Base-by-base conservation (phyloP, 495 filamentous ascomycete genomes). In the Parathielavia appendiculata region DNA sequence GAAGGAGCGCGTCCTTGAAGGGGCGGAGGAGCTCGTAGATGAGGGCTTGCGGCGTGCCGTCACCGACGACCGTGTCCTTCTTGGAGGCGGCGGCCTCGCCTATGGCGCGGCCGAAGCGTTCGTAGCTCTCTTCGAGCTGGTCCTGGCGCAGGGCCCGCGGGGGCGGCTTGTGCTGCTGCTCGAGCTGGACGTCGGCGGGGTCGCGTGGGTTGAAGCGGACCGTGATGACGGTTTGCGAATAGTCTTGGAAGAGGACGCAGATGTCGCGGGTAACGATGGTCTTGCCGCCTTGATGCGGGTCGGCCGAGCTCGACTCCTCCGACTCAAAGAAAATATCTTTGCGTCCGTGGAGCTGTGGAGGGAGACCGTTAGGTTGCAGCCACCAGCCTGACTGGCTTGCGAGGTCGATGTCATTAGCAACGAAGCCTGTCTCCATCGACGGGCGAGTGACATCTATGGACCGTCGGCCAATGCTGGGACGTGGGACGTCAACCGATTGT, bases 151-250 rank as follows among this genome's bases (percentile, higher is more conserved):
- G 82, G 8, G 80, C 76, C n/a, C 85, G 78, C 10, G 93, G 92
- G 9, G 93, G 92, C 1, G 81, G 73, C 63, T 97, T 89, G 63
- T 98, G 93, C 19, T 86, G 84, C 71, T 98, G 93, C 61, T 95
- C 89, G 10, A 97, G 69, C 3, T 76, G 72, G 11, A 85, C 86
- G 63, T 91, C 85, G 38, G 79, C 71, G 9, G 88, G 82, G 64
- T 96, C 85, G 45, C 84, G 78, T 3, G 84, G 75, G 70, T 96
- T 89, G 71, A 86, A 97, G 57, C 80, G 85, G 32, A 85, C 89
- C 0, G 85, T 89, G 65, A 97, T 82, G 59, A 96, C 75, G 1
- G 92, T 97, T 68, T 97, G 93, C 16, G 92, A 97, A 70, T 97
- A 97, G 72, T 98, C 93, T 57, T 90, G 86, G 75, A 87, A 97